Base-by-base conservation (phyloP, 2,329 filamentous ascomycete genomes). In the Colletotrichum graminicola region DNA sequence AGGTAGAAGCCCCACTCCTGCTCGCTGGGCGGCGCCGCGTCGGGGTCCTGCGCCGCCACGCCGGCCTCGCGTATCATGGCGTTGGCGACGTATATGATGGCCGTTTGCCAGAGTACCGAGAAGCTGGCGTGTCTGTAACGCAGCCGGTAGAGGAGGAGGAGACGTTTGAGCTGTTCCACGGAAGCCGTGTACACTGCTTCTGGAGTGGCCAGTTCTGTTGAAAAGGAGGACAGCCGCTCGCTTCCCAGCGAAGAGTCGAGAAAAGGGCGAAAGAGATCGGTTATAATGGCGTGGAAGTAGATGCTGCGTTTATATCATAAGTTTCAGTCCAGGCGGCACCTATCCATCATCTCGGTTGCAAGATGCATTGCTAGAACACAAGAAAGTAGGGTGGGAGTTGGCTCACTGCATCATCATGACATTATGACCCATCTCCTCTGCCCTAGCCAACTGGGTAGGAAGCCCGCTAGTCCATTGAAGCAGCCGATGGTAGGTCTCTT, bases 401-500 rank as follows among this genome's bases (percentile, higher is more conserved):
- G 55, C 64, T 6, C 26, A 71, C 67, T 71, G 67, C 55, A 71
- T 62, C 32, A 67, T 61, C 51, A 67, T 51, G 12, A 67, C 56
- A 0, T 57, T 54, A 23, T 71, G 63, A 3, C 7, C 29, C 21
- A 45, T 67, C 14, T 47, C 56, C 10, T 26, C 11, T 3, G 32
- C 36, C 41, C 64, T 55, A 12, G 16, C 56, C 16, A 67, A 14
- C 4, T 67, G 2, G 2, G 32, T 34, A 5, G 67, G 65, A 3
- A 71, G 51, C 34, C 18, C 66, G 1, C 23, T 32, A 8, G 67
- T 39, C 67, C 67, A 71, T 14, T 11, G 16, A 6, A 71, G 57
- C 10, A 71, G 64, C 7, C 34, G 49, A 3, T 32, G 55, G 36
- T 71, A 71, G 1, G 39, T 52, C 0, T 26, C 56, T 12, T 67